phyloP scores from a whole-genome alignment of 177 flowering plant genomes.

The Vitis hybrid region DNA sequence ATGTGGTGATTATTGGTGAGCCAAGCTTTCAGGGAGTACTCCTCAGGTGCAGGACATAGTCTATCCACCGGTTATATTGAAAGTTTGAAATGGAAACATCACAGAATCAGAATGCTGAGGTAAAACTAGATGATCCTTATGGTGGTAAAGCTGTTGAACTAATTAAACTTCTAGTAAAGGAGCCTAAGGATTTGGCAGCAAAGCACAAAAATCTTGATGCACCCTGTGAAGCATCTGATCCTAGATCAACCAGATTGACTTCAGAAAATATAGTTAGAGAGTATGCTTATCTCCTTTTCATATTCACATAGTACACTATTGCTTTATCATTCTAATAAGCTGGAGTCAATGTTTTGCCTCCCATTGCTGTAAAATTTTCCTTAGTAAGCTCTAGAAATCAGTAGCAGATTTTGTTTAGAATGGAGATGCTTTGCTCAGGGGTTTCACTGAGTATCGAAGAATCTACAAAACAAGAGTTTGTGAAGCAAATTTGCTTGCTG shows the following conservation, averaged over 20 bases:
- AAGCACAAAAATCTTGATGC: constrained; percentile 33
- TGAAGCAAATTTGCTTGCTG: constrained; percentile 77
- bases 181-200: constrained; percentile 66
- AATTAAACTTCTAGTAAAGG: constrained; percentile 45
- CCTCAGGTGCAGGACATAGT: background rate
- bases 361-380: constrained; percentile 24
- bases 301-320: background rate
- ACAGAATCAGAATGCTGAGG: constrained; percentile 22
- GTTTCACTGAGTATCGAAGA: constrained; percentile 38
- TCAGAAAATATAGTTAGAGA: constrained; percentile 58
- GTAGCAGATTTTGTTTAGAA: constrained; percentile 84
- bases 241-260: constrained; percentile 16
- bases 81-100: constrained; percentile 31
- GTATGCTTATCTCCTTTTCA: constrained; percentile 58
- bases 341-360: background rate
- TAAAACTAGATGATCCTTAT: constrained; percentile 24
- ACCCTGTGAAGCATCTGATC: constrained; percentile 24
- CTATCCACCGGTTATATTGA: constrained; percentile 43
- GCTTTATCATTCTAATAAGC: background rate
- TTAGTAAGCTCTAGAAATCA: constrained; percentile 61
- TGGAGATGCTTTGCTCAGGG: constrained; percentile 80
- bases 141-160: constrained; percentile 31
- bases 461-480: constrained; percentile 49
- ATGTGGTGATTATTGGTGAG: constrained; percentile 67
- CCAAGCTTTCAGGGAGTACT: background rate